These are phyloP conservation scores for Endotrypanum monterogeii DNA, from an alignment of 208 protist genomes.

Conservation along the genomic window DNA sequence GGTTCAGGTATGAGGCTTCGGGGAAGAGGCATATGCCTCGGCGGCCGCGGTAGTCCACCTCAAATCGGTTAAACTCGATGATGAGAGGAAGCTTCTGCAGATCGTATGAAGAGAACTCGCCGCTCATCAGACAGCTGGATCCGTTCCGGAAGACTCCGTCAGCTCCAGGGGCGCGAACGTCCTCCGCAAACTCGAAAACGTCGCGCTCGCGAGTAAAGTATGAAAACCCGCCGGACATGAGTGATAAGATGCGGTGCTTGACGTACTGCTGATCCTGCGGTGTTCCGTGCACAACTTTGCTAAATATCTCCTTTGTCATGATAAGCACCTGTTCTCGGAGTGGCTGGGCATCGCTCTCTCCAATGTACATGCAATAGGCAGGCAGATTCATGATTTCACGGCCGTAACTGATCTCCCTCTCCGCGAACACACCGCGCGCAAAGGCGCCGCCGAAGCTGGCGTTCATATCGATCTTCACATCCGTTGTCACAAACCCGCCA, in stretches of 20 bases:
- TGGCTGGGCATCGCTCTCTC: slow-evolving; percentile 46
- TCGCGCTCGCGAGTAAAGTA: slow-evolving; percentile 88
- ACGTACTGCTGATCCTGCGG: slow-evolving; percentile 71
- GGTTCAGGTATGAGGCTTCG: slow-evolving; percentile 84
- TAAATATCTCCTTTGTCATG: slow-evolving; percentile 77
- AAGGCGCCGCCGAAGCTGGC: slow-evolving; percentile 72
- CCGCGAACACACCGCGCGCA: slow-evolving; percentile 74
- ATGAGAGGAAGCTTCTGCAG: slow-evolving; percentile 85
- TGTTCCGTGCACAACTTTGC: slow-evolving; percentile 58
- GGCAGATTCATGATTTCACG: slow-evolving; percentile 84
- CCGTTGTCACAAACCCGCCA: slow-evolving; percentile 78
- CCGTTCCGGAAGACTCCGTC: slow-evolving; percentile 67
- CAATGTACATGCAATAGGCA: slow-evolving; percentile 79
- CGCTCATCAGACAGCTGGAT: slow-evolving; percentile 65
- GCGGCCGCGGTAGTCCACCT: slow-evolving; percentile 81
- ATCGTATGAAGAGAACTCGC: slow-evolving; percentile 83
- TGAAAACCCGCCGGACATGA: slow-evolving; percentile 85
- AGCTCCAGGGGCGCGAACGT: slow-evolving; percentile 62
- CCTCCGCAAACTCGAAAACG: slow-evolving; percentile 84
- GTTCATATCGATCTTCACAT: slow-evolving; percentile 80
- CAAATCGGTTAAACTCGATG: slow-evolving; percentile 86
- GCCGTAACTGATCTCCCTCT: slow-evolving; percentile 76
- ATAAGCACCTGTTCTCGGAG: slow-evolving; percentile 77
- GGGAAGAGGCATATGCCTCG: slow-evolving; percentile 83
- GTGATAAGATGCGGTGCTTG: slow-evolving; percentile 68